phyloP scores from a whole-genome alignment of 1,284 basidiomycete species.

The Golubevia sp. region DNA sequence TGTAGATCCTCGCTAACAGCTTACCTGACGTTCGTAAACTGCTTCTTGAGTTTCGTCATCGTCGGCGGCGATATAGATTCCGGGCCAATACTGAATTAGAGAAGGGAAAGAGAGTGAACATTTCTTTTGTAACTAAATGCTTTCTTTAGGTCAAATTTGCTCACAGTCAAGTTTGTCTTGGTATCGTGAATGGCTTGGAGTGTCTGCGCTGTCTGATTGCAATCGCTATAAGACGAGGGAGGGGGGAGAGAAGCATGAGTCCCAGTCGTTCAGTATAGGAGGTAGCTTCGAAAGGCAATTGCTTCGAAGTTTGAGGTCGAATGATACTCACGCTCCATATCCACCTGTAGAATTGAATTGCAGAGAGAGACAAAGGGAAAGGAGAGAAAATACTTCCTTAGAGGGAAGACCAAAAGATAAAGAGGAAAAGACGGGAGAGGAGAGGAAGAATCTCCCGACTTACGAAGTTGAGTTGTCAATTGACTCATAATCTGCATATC shows the following conservation, averaged over 20 bases:
- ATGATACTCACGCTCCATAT: not conserved
- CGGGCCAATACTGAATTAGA: not conserved
- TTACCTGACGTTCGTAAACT: not conserved
- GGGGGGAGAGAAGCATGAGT: not conserved
- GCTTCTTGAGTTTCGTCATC: not conserved
- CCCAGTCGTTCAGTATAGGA: not conserved
- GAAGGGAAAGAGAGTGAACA: too few species aligned
- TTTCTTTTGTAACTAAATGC: too few species aligned
- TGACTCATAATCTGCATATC: not conserved
- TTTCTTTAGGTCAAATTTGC: too few species aligned
- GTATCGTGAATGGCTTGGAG: conserved; percentile 27
- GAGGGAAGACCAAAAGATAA: too few species aligned
- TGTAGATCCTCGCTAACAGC: not conserved
- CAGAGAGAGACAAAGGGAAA: too few species aligned
- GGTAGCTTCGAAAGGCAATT: not conserved
- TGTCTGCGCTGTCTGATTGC: conserved; percentile 23
- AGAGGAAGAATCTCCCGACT: too few species aligned
- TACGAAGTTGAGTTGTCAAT: not conserved
- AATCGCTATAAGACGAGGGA: conserved; percentile 8
- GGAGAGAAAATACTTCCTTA: too few species aligned
- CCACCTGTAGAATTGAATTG: too few species aligned
- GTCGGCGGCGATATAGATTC: not conserved
- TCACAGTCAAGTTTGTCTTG: conserved; percentile 26
- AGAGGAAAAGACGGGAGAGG: too few species aligned
- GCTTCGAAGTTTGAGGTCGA: too few species aligned